Evolutionary conservation across 78 protist genomes (phyloP).

Genomic region (Dictyostelium capitatum): DNA sequence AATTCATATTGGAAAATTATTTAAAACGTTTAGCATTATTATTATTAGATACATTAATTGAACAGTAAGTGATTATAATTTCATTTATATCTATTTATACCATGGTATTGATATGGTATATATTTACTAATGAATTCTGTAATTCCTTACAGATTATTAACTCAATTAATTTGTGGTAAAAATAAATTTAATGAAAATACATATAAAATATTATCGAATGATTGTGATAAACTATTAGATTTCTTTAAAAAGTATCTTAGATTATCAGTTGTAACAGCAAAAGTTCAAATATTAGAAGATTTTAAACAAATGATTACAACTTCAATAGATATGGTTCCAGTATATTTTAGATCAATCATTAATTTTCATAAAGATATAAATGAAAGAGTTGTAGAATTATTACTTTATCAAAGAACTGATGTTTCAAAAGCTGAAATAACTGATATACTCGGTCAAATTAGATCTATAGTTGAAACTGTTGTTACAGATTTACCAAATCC

Average conservation of each 20-base stretch:
- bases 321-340: slow-evolving; percentile 43
- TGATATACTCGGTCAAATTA: not conserved
- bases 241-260: slow-evolving; percentile 75
- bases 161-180: slow-evolving; percentile 54
- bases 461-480: slow-evolving; percentile 6
- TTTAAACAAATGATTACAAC: slow-evolving; percentile 55
- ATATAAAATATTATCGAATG: slow-evolving; percentile 26
- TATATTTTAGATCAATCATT: slow-evolving; percentile 50
- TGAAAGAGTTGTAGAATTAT: slow-evolving; percentile 55
- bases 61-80: too few relatives aligned
- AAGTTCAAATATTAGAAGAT: slow-evolving; percentile 64
- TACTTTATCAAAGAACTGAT: slow-evolving; percentile 54
- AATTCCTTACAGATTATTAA: slow-evolving; percentile 37
- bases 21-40: slow-evolving; percentile 57
- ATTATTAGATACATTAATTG: slow-evolving; percentile 73
- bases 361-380: slow-evolving; percentile 59
- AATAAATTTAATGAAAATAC: slow-evolving; percentile 44
- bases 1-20: slow-evolving; percentile 58
- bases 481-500: not conserved
- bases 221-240: slow-evolving; percentile 62
- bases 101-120: too few relatives aligned
- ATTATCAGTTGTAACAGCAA: slow-evolving; percentile 59
- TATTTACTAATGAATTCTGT: too few relatives aligned
- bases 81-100: too few relatives aligned
- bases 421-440: slow-evolving; percentile 2